Percentiles rank a stretch among this genome's conserved stretches.
Conservation (phyloP, 1,284 basidiomycete species). For the Sanghuangporus sanghuang region DNA sequence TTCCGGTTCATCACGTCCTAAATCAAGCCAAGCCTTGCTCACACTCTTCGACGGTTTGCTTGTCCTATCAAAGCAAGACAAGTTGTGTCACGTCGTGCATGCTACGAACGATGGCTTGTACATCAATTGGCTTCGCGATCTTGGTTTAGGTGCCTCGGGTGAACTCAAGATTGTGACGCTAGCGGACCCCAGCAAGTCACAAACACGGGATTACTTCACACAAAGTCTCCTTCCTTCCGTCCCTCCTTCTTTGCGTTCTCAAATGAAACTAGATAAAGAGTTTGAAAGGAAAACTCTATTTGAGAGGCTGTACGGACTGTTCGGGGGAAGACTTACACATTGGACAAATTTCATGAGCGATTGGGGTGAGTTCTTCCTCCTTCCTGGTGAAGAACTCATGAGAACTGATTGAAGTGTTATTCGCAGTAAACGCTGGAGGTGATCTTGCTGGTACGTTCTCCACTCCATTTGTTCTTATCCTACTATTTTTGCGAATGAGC, state of each 20-base stretch:
- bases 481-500: neutral
- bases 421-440: constrained; percentile 30
- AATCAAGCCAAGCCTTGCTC: constrained; percentile 66
- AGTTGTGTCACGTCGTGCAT: constrained; percentile 77
- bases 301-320: constrained; percentile 67
- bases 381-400: neutral
- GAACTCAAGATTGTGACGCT: neutral
- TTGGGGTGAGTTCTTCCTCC: constrained; percentile 39
- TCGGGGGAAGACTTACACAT: constrained; percentile 78
- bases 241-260: constrained; percentile 46
- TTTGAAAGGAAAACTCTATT: constrained; percentile 32
- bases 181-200: constrained; percentile 30
- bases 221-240: constrained; percentile 58
- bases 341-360: constrained; percentile 75
- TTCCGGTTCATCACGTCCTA: constrained; percentile 31
- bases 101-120: constrained; percentile 83
- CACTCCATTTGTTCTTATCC: neutral
- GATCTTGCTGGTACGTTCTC: constrained; percentile 28
- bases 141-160: neutral
- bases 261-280: constrained; percentile 33
- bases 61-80: constrained; percentile 80
- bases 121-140: constrained; percentile 70
- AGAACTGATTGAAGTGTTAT: neutral
- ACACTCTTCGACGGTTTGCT: constrained; percentile 78
- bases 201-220: constrained; percentile 63